Percentiles rank a stretch among this genome's conserved stretches.
Conservation (phyloP, 2,329 filamentous ascomycete species). For the Alternaria longipes region DNA sequence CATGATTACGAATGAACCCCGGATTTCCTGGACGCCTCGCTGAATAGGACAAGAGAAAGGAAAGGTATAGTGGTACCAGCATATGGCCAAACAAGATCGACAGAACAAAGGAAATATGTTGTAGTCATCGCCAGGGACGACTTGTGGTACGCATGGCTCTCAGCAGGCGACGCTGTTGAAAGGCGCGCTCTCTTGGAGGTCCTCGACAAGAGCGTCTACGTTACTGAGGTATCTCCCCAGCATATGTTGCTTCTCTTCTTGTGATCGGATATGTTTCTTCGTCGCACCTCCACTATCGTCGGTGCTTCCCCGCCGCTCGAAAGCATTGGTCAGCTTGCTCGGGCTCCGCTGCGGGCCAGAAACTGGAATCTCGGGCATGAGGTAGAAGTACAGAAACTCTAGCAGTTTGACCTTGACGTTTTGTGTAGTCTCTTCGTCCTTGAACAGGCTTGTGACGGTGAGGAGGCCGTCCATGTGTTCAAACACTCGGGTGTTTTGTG, state of each 20-base stretch:
- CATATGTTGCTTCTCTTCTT: slow-evolving; percentile 82
- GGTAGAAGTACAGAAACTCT: slow-evolving; percentile 97
- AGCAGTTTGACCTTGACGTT: slow-evolving; percentile 96
- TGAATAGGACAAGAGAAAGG: slow-evolving; percentile 24
- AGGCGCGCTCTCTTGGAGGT: slow-evolving; percentile 80
- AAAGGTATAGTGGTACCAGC: slow-evolving; percentile 24
- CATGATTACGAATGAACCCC: slow-evolving; percentile 23
- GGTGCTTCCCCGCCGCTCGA: slow-evolving; percentile 45
- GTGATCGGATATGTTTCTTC: slow-evolving; percentile 63
- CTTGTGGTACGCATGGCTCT: slow-evolving; percentile 4
- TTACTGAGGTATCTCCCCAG: slow-evolving; percentile 78
- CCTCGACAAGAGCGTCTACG: slow-evolving; percentile 84
- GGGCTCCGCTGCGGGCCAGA: slow-evolving; percentile 51
- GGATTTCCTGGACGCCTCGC: slow-evolving; percentile 39
- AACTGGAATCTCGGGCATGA: slow-evolving; percentile 84
- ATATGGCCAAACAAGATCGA: slow-evolving; percentile 21
- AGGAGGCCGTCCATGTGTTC: slow-evolving; percentile 91
- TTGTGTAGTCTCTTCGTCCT: slow-evolving; percentile 81
- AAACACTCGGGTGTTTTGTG: slow-evolving; percentile 88
- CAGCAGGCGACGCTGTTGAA: slow-evolving; percentile 47
- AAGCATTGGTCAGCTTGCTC: slow-evolving; percentile 44
- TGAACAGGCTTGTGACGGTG: slow-evolving; percentile 92
- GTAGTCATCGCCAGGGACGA: not conserved
- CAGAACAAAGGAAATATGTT: slow-evolving; percentile 21
- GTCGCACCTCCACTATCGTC: slow-evolving; percentile 39